Evolutionary conservation across 805 yeast species (phyloP), one percentile per base, ranked within the genome.

Genomic region (Nakazawaea wyomingensis): DNA sequence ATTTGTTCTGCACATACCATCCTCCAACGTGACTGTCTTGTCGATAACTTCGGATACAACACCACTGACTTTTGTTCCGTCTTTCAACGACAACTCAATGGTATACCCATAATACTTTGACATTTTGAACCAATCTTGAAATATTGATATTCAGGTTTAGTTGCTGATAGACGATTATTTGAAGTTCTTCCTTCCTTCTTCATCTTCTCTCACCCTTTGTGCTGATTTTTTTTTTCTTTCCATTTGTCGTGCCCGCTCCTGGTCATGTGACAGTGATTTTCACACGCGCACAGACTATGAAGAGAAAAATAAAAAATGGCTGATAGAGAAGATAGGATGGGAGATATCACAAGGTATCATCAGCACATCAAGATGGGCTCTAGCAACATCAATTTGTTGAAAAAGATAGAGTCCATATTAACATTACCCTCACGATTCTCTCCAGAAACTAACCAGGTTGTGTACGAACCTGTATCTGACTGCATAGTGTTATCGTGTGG

Each of bases 21-120:
- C 63, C 26, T 61, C 56, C 29, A 72, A 53, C 4, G 62, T 57
- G 18, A 72, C 49, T 11, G 62, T 60, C 44, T 68, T 67, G 14
- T 64, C 58, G n/a, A 59, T 62, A 26, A 70, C 69, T 43, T 62
- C 62, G n/a, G 63, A 60, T n/a, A 69, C 65, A n/a, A 54, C 54
- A 14, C 78, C 74, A 37, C 54, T 52, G 24, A 73, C 62, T 16
- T 54, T 50, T 20, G 60, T 57, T n/a, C 67, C 66, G 34, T 66
- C 71, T 45, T 69, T 68, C 41, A 75, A 58, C 24, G 59, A 61
- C 10, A 75, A 53, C 45, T 68, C 70, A 16, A 75, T 69, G 13
- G 65, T 68, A 44, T 66, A 75, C 1, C 78, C 78, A 9, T 64
- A 54, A 49, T 73, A 72, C 34, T 72, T 71, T 2, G 64, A 57